Percentiles rank a stretch among this genome's conserved stretches.
These are phyloP conservation scores for Fusarium compactum DNA, from an alignment of 2,329 filamentous ascomycete genomes.

Conservation along the genomic window DNA sequence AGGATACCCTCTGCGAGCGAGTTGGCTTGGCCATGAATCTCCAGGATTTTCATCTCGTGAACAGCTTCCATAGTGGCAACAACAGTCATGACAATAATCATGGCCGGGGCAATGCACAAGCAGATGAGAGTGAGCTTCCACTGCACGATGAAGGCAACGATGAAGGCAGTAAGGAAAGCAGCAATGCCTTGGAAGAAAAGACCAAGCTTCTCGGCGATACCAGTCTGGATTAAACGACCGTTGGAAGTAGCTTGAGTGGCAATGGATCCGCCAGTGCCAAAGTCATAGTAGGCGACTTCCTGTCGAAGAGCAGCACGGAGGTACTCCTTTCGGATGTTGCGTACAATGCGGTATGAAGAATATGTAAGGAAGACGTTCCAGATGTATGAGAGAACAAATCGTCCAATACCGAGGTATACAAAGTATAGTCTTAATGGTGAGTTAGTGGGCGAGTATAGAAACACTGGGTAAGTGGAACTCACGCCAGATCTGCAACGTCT, in stretches of 20 bases:
- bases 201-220: conserved; percentile 57
- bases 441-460: conserved; percentile 40
- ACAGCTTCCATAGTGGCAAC: conserved; percentile 50
- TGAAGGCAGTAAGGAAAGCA: conserved; percentile 55
- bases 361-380: conserved; percentile 61
- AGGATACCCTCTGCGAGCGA: conserved; percentile 54
- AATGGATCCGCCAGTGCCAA: conserved; percentile 56
- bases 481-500: conserved; percentile 52
- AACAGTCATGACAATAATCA: conserved; percentile 50
- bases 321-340: conserved; percentile 62
- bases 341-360: conserved; percentile 63
- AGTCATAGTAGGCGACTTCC: conserved; percentile 64
- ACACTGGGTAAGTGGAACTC: conserved; percentile 47
- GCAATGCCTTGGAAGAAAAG: conserved; percentile 55
- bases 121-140: conserved; percentile 60
- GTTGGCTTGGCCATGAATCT: conserved; percentile 52
- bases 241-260: conserved; percentile 56
- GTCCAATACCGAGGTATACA: conserved; percentile 68
- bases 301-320: conserved; percentile 63
- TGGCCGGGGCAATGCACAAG: conserved; percentile 50
- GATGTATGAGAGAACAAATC: conserved; percentile 63
- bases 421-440: conserved; percentile 61
- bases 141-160: conserved; percentile 56
- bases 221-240: conserved; percentile 57
- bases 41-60: conserved; percentile 51